These are phyloP conservation scores for Vigna hirtella DNA, from an alignment of 306 rosid genomes.

Conservation along the genomic window DNA sequence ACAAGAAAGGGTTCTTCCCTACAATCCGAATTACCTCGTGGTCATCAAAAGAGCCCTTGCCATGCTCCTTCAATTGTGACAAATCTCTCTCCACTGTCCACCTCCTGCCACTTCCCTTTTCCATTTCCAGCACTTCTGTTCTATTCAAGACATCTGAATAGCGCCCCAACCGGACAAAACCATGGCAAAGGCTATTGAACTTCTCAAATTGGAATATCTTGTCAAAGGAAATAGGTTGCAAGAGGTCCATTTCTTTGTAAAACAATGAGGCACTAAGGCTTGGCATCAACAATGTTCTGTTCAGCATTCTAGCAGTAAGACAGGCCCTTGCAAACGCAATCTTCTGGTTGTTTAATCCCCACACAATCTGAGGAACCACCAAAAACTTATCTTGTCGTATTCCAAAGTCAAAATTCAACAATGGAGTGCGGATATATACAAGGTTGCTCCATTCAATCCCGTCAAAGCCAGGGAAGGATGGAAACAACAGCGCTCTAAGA, in stretches of 20 bases:
- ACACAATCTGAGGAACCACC: slow-evolving; percentile 85
- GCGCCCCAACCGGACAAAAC: slow-evolving; percentile 69
- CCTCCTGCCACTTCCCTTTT: slow-evolving; percentile 93
- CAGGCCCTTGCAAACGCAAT: slow-evolving; percentile 94
- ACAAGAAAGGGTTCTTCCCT: slow-evolving; percentile 90
- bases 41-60: slow-evolving; percentile 55
- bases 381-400: slow-evolving; percentile 69
- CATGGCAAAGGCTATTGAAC: slow-evolving; percentile 71
- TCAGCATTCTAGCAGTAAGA: slow-evolving; percentile 84
- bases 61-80: slow-evolving; percentile 66
- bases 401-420: slow-evolving; percentile 41
- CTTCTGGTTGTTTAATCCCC: slow-evolving; percentile 97
- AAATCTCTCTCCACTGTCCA: slow-evolving; percentile 88
- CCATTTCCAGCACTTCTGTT: slow-evolving; percentile 63
- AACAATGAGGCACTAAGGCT: slow-evolving; percentile 91
- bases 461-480: slow-evolving; percentile 52
- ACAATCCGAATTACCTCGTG: slow-evolving; percentile 69
- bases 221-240: slow-evolving; percentile 79
- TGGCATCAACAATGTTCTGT: slow-evolving; percentile 89
- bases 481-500: slow-evolving; percentile 61
- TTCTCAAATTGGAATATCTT: slow-evolving; percentile 73
- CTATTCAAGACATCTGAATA: slow-evolving; percentile 55
- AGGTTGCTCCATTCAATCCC: slow-evolving; percentile 56
- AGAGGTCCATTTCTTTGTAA: slow-evolving; percentile 80
- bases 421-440: slow-evolving; percentile 48